Conservation (phyloP, 2,329 filamentous ascomycete species). For the Epicoccum sorghinum region DNA sequence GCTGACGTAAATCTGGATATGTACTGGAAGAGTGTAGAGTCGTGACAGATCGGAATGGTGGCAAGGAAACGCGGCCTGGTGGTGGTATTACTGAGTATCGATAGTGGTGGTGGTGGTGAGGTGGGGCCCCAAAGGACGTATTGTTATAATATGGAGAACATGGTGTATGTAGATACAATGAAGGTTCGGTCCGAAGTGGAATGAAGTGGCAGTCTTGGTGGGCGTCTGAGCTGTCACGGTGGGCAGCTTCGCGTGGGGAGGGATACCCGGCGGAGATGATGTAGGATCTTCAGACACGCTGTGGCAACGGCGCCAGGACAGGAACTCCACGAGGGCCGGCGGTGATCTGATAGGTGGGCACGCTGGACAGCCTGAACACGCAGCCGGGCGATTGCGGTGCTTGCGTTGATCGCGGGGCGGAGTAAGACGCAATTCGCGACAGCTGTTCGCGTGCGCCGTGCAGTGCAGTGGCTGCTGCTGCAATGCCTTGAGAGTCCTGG, state of each 20-base stretch:
- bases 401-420: constrained; percentile 7
- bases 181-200: constrained; percentile 39
- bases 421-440: not conserved
- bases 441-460: constrained; percentile 16
- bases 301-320: constrained; percentile 37
- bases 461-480: constrained; percentile 15
- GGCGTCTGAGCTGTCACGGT: constrained; percentile 32
- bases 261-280: constrained; percentile 42
- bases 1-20: constrained; percentile 4
- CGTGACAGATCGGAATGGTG: constrained; percentile 11
- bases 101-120: constrained; percentile 22
- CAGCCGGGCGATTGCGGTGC: constrained; percentile 7
- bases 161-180: constrained; percentile 35
- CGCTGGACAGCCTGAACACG: constrained; percentile 1
- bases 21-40: constrained; percentile 14
- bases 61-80: constrained; percentile 7
- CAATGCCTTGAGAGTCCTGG: constrained; percentile 15
- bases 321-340: constrained; percentile 4
- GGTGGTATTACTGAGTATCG: constrained; percentile 13
- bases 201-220: constrained; percentile 23
- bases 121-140: constrained; percentile 45
- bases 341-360: constrained; percentile 12
- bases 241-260: constrained; percentile 29
- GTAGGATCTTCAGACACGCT: constrained; percentile 37
- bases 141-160: constrained; percentile 48